Base-by-base conservation (phyloP, 2,329 filamentous ascomycete species). In the Penicillium griseofulvum region DNA sequence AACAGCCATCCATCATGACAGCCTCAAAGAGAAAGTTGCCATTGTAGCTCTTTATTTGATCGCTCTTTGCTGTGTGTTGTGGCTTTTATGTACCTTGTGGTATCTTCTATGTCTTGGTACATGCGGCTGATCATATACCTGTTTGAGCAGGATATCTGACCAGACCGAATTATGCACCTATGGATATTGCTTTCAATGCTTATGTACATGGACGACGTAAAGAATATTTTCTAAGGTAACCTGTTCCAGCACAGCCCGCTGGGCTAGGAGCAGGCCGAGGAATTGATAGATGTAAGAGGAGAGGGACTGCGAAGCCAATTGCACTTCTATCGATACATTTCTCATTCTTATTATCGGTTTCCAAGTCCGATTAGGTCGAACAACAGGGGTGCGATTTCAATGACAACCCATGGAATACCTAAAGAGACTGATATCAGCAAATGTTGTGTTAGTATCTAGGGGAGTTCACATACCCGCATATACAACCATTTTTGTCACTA, bases 401-500 rank as follows among this genome's bases (percentile, higher is more conserved):
- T 86, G 2, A 90, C 89, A 56, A 95, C 78, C 86, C 87, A 91
- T 49, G 82, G 91, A 71, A 96, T 96, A 43, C 90, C 90, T 91
- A 60, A 33, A 44, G 43, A 42, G 2, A 26, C 29, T 14, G 17
- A 17, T 12, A 47, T 62, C 34, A 61, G 55, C 17, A 24, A 37
- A 56, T 43, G 14, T 43, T 6, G 9, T 39, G 44, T 49, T 51
- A 53, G 45, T 38, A 34, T 26, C 46, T 17, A 14, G 52, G 17
- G 46, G n/a, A 10, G 6, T 31, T 24, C 16, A 46, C 86, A 74
- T 77, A 91, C 93, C 94, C 56, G 88, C 83, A 77, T 99, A 99
- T 24, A 99, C 91, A 65, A 99, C 89, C 57, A 99, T 75, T 76
- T 97, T 97, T 5, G 94, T 97, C 36, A 99, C 89, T 37, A 99